Evolutionary conservation across 1,284 basidiomycete genomes (phyloP), one percentile per base, ranked within the genome.

Genomic region (Fomitopsis palustris): DNA sequence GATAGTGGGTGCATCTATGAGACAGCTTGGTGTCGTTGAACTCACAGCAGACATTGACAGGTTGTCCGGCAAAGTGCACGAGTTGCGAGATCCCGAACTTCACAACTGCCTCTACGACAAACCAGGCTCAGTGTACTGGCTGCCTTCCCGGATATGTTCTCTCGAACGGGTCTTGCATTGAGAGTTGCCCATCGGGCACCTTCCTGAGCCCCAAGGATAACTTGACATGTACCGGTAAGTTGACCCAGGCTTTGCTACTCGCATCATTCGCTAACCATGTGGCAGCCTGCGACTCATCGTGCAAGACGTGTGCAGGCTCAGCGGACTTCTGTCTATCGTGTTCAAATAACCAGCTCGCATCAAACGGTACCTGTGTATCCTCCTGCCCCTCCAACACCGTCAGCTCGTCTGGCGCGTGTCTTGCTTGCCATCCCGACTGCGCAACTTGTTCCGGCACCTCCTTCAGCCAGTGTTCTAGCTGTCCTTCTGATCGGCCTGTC

Each of bases 381-480:
- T 80, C 85, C 4, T 94, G 92, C 69, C 90, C 92, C 0, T 78
- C 84, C 23, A 84, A 81, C 62, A 82, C 85, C 3, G 89, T 92
- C 75, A 75, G 78, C 53, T 82, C 88, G 16, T 79, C 83, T 19
- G 83, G 83, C 45, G 72, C 81, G 21, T 94, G 92, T 72, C 67
- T 86, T 54, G 64, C 82, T 3, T 94, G 92, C 72, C 92, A 94
- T 60, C 83, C 90, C 0, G 92, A 94, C 69, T 94, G 92, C 67
- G 83, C 81, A 6, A 85, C 86, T 5, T 94, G 92, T 73, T 82
- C 86, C 23, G 88, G 88, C 31, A 70, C 80, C 35, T 79, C 83
- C 1, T 91, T 92, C 76, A 86, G 83, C 68, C 87, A 93, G 69
- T 94, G 92, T 73, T 79, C 82, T 3, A 81, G 83, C 53, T 94